Conservation (phyloP, 257 asterid species). For the Penstemon eatonii region DNA sequence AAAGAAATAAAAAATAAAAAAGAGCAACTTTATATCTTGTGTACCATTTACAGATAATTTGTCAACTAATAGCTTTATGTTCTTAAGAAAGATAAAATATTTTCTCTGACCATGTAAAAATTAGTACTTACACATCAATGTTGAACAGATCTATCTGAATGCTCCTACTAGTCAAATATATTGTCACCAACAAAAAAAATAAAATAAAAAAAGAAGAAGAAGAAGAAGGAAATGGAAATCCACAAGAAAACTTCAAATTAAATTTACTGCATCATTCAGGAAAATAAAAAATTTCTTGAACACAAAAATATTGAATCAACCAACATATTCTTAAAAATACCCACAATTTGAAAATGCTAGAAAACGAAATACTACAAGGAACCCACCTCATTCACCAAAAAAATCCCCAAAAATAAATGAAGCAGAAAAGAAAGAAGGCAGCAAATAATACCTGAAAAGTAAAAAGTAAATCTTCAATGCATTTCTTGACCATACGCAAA, state of each 20-base stretch:
- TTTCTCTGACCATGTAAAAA: background rate
- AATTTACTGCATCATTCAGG: background rate
- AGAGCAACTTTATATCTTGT: background rate
- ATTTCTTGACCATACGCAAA: too few relatives aligned
- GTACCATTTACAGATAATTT: constrained; percentile 11
- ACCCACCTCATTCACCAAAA: constrained; percentile 1
- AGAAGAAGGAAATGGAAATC: background rate
- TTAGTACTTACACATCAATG: constrained; percentile 15
- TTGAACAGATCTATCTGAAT: constrained; percentile 35
- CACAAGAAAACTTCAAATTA: background rate
- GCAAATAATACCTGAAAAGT: background rate
- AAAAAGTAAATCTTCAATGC: too few relatives aligned
- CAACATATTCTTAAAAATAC: background rate
- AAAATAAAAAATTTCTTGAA: background rate
- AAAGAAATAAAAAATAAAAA: background rate
- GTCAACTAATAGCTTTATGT: background rate
- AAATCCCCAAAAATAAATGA: background rate
- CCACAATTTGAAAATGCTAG: background rate
- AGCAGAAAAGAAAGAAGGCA: background rate
- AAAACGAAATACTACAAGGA: background rate
- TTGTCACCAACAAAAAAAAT: too few relatives aligned
- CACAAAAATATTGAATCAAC: background rate
- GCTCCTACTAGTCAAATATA: background rate
- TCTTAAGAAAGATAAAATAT: background rate
- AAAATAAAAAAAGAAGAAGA: too few relatives aligned